Base-by-base conservation (phyloP, 1,139 yeast species). In the Nematodospora anomalae region DNA sequence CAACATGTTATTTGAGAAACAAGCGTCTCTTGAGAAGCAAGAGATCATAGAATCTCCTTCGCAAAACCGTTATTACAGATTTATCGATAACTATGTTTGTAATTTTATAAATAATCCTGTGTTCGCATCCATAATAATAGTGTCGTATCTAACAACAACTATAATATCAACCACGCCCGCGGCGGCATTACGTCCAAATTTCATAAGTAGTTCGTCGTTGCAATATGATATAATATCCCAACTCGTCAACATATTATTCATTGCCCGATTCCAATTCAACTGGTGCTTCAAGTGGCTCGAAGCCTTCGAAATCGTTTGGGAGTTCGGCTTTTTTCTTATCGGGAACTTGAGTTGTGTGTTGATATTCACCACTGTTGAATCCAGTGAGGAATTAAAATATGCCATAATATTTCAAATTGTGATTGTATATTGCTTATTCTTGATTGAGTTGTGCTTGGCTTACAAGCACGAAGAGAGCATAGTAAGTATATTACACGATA, bases 381-480 rank as follows among this genome's bases (percentile, higher is more conserved):
- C n/a, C 10, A 6, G 6, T n/a, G 13, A 7, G n/a, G 24, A 28
- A 6, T 30, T 36, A 16, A 36, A 26, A 27, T 12, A 4, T 15
- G 33, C 31, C 13, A 18, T 36, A 15, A 15, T 18, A 6, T 12
- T 32, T 9, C 40, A 36, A 20, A 25, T 33, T 6, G n/a, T 30
- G 6, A 32, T 32, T 9, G 21, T 32, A 11, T 36, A 36, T 14
- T 11, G 13, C 3, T 28, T 36, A 14, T 32, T 28, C 14, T 3
- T 32, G 3, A 12, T 32, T 29, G 40, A 36, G 23, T 13, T 21
- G 11, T 9, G 16, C 11, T 23, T 16, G 29, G 30, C 20, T 10
- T 4, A 21, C 6, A 14, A 10, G 6, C 8, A 31, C 20, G 26
- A 20, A 25, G 10, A 16, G 13, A 21, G 2, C 3, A 4, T 8